Base-by-base conservation (phyloP, 192 early-diverging fungal species). In the Linnemannia exigua region DNA sequence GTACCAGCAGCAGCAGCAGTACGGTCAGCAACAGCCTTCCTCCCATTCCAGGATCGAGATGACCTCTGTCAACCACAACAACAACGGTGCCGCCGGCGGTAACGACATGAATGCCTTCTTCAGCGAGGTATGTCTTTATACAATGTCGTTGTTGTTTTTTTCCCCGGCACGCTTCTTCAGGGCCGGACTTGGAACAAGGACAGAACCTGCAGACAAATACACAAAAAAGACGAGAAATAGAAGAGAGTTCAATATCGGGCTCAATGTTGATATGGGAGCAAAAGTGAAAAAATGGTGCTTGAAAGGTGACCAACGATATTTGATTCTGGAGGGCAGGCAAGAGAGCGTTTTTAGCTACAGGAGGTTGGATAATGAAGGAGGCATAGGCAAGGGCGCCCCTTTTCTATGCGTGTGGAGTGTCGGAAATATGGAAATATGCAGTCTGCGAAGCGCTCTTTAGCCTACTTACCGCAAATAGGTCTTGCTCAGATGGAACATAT, bases 81-180 rank as follows among this genome's bases (percentile, higher is more conserved):
- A 77, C 22, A 48, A 44, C 70, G 70, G 38, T 48, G 67, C 67
- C 37, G 52, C 66, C 19, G 46, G 67, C 25, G 78, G 74, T 36
- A 69, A 44, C 47, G 84, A 86, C 66, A 86, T 86, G 74, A 69
- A 69, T 33, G 74, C 84, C 2, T 86, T 86, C 84, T 86, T 86
- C 36, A 77, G 74, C 50, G 84, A 86, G 84, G 84, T 86, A 86
- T 33, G 54, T 70, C 19, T 41, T 35, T 11, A 6, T 9, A 44
- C 33, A 2, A 12, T 3, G 15, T 3, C 31, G 0, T 31, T 54
- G 52, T 25, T 54, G 35, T 46, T 28, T 6, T 47, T 54, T 25
- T 44, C 61, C 44, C 12, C 8, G 51, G 31, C 48, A 35, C 51
- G 19, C 51, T 41, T 19, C 52, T 76, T 66, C 52, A 28, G 17